These are phyloP conservation scores for Lipomyces mesembrius DNA, from an alignment of 805 yeast species.

Conservation along the genomic window DNA sequence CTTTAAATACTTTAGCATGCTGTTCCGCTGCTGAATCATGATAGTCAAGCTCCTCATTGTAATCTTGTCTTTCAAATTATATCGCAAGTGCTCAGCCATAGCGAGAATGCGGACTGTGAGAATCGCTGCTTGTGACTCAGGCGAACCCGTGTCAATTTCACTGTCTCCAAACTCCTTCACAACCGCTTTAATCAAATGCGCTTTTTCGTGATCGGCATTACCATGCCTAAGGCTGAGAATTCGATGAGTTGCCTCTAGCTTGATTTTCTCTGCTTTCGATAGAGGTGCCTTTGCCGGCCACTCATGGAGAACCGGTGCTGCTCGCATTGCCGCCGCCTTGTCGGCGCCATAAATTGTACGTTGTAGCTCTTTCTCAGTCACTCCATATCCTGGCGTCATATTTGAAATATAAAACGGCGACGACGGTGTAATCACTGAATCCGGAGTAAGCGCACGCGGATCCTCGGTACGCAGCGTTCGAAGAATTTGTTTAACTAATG, in stretches of 20 bases:
- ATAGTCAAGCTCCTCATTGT: constrained; percentile 75
- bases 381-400: constrained; percentile 23
- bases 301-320: not conserved
- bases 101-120: constrained; percentile 79
- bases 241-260: constrained; percentile 70
- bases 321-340: constrained; percentile 1
- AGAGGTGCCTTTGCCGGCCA: constrained; percentile 4
- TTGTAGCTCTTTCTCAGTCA: constrained; percentile 13
- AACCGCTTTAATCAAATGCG: constrained; percentile 67
- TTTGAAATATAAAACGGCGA: constrained; percentile 6
- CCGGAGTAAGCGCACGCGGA: constrained; percentile 3
- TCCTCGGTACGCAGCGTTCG: constrained; percentile 23
- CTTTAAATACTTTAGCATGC: constrained; percentile 78
- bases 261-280: constrained; percentile 52
- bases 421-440: not conserved
- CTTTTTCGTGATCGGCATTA: constrained; percentile 59
- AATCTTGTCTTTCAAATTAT: constrained; percentile 71
- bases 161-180: constrained; percentile 76
- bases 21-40: constrained; percentile 88
- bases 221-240: constrained; percentile 77
- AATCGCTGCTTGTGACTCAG: constrained; percentile 95
- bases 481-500: constrained; percentile 23
- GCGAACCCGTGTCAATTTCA: constrained; percentile 91
- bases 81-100: constrained; percentile 72
- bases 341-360: constrained; percentile 1